These are phyloP conservation scores for Psilocybe azurescens DNA, from an alignment of 768 basidiomycete genomes.

Conservation along the genomic window DNA sequence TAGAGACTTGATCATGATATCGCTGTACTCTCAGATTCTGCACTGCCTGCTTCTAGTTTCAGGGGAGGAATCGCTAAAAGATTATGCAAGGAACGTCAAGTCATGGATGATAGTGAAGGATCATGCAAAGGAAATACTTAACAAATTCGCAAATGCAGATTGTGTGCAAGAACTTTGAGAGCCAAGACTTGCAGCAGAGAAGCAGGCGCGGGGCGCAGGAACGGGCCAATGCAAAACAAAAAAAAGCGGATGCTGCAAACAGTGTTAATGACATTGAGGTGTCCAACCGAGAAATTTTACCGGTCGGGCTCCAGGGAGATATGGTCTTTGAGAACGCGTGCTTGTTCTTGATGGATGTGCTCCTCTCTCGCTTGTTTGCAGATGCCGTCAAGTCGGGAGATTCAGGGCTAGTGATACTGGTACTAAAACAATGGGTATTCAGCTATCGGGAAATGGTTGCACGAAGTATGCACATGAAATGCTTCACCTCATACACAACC, in stretches of 20 bases:
- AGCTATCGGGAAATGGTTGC: conserved; percentile 35
- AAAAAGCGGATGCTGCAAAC: no score
- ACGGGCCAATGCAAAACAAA: no score
- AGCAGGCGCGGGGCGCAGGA: no score
- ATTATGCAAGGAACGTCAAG: conserved; percentile 18
- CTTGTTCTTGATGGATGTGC: conserved; percentile 33
- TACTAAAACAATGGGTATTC: conserved; percentile 33
- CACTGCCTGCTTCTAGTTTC: conserved; percentile 37
- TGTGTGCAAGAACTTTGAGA: conserved; percentile 26
- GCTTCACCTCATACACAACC: conserved; percentile 33
- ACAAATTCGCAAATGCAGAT: conserved; percentile 21
- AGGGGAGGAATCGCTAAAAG: conserved; percentile 13
- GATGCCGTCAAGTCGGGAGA: conserved; percentile 38
- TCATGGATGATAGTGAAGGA: conserved; percentile 24
- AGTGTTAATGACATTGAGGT: no score
- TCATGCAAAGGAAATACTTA: conserved; percentile 26
- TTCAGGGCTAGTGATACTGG: conserved; percentile 32
- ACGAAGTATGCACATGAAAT: conserved; percentile 40
- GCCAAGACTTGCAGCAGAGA: no score
- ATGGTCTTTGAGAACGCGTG: conserved; percentile 33
- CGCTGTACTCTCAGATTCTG: conserved; percentile 37
- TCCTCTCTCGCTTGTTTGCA: conserved; percentile 30
- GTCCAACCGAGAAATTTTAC: no score
- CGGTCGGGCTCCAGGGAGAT: conserved; percentile 26
- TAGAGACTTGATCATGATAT: conserved; percentile 40